Evolutionary conservation across 768 basidiomycete genomes (phyloP).

Genomic region (Lenzites betulinus): DNA sequence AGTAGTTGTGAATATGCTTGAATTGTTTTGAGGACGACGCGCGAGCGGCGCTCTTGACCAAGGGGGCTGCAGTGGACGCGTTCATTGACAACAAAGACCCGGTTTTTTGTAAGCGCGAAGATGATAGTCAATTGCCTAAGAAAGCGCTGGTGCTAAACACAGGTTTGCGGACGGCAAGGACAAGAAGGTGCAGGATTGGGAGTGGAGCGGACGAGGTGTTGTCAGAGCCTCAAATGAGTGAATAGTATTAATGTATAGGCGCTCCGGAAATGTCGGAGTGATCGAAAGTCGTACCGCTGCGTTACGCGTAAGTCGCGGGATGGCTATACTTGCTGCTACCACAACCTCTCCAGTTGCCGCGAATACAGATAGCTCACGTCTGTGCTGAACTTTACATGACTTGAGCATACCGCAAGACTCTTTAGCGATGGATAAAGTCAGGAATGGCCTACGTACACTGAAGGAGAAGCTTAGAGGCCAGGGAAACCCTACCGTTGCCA

Average conservation of each 20-base stretch:
- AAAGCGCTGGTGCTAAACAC: no score
- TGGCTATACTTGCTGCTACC: background rate
- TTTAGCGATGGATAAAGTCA: background rate
- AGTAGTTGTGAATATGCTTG: constrained; percentile 20
- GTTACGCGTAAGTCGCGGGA: no score
- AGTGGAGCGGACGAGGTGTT: no score
- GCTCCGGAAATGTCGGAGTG: constrained; percentile 2
- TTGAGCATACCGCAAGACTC: background rate
- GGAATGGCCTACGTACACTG: background rate
- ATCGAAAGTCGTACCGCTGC: background rate
- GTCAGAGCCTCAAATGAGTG: no score
- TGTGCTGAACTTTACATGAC: background rate
- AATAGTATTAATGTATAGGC: background rate
- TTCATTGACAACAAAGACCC: constrained; percentile 5
- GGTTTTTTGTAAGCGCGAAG: no score
- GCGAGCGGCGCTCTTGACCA: constrained; percentile 10
- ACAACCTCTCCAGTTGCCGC: background rate
- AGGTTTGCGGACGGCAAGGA: no score
- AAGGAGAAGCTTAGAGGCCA: constrained; percentile 10
- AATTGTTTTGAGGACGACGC: constrained; percentile 1
- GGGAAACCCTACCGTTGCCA: constrained; percentile 33
- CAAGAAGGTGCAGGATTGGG: no score
- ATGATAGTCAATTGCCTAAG: no score
- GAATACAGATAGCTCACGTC: background rate
- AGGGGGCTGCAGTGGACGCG: constrained; percentile 1